A percentile compares a stretch with the other conserved stretches of the same genome.
Conservation (phyloP, 2,329 filamentous ascomycete species). For the Sclerotiophoma versabilis region DNA sequence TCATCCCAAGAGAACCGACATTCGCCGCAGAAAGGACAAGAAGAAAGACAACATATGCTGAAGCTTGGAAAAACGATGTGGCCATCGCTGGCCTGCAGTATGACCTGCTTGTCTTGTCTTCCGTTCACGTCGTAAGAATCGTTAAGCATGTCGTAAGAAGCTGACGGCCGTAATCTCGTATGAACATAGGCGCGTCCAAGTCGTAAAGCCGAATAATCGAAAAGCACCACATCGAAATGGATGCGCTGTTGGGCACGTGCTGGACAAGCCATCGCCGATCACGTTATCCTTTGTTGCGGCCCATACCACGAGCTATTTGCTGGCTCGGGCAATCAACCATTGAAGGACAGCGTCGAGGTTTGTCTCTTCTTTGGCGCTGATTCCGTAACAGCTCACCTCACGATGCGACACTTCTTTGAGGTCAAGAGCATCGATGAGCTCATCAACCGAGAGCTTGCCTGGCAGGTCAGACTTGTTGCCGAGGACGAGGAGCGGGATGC, state of each 20-base stretch:
- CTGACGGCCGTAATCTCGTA: slow-evolving; percentile 44
- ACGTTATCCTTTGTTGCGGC: slow-evolving; percentile 29
- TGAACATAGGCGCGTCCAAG: slow-evolving; percentile 47
- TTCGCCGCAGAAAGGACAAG: slow-evolving; percentile 8
- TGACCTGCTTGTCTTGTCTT: slow-evolving; percentile 58
- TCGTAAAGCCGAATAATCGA: slow-evolving; percentile 36
- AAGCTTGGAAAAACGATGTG: slow-evolving; percentile 51
- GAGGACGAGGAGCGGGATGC: slow-evolving; percentile 90
- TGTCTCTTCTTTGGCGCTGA: slow-evolving; percentile 98
- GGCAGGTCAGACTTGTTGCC: slow-evolving; percentile 97
- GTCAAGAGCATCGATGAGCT: slow-evolving; percentile 91
- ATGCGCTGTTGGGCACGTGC: slow-evolving; percentile 33
- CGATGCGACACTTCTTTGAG: slow-evolving; percentile 88
- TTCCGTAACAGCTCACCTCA: slow-evolving; percentile 97
- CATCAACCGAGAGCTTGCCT: slow-evolving; percentile 90
- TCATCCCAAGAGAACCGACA: not conserved
- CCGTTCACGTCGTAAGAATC: slow-evolving; percentile 60
- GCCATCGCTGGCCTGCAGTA: slow-evolving; percentile 58
- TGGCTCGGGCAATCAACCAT: slow-evolving; percentile 92
- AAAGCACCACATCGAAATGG: slow-evolving; percentile 29
- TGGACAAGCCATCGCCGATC: slow-evolving; percentile 25
- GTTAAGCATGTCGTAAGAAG: slow-evolving; percentile 56
- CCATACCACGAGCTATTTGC: slow-evolving; percentile 38
- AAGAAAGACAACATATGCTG: slow-evolving; percentile 27
- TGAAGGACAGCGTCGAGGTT: slow-evolving; percentile 97